Evolutionary conservation across 2,329 filamentous ascomycete genomes (phyloP), one percentile per base, ranked within the genome.

Genomic region (Cladosporium velox): DNA sequence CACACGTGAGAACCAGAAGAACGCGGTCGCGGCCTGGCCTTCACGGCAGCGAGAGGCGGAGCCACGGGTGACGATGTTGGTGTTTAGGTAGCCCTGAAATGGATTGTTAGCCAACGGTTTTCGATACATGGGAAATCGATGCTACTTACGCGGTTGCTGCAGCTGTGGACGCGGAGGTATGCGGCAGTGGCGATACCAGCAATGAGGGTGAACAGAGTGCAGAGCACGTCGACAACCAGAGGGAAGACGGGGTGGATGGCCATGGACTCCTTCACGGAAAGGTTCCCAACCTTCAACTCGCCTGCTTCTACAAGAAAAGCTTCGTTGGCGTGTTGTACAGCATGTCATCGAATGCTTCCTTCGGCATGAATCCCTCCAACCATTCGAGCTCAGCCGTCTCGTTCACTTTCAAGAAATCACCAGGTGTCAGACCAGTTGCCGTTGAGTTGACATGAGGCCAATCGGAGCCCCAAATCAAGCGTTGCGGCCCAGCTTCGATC

Each of bases 11-110:
- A 93, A 93, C 90, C 90, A 94, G 79, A 92, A 84, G 80, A 94
- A 94, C 44, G 87, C 90, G 38, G 86, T 87, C 68, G 86, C 85
- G 44, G 91, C 91, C 80, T 93, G 91, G 18, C 91, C 86, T 79
- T 92, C 87, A 69, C 86, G 88, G 80, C 91, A 93, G 70, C 90
- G 86, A 81, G 89, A 87, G 84, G 81, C 77, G 55, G 87, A 88
- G 67, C 75, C 77, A 69, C 79, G 80, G 65, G 77, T 81, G 68
- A 82, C 78, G 28, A 71, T 75, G 75, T 79, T 79, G 58, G 69
- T 78, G 59, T 66, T 55, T 28, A 76, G 76, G 73, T 82, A 83
- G 66, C 69, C 71, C 70, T 78, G 67, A 18, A 30, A 49, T 21
- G 32, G 8, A 4, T 51, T 54, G 63, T 71, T 57, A 70, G 67